A percentile compares a stretch with the other conserved stretches of the same genome.
phyloP scores from a whole-genome alignment of 2,329 filamentous ascomycete genomes.

The Fusarium heterosporum region DNA sequence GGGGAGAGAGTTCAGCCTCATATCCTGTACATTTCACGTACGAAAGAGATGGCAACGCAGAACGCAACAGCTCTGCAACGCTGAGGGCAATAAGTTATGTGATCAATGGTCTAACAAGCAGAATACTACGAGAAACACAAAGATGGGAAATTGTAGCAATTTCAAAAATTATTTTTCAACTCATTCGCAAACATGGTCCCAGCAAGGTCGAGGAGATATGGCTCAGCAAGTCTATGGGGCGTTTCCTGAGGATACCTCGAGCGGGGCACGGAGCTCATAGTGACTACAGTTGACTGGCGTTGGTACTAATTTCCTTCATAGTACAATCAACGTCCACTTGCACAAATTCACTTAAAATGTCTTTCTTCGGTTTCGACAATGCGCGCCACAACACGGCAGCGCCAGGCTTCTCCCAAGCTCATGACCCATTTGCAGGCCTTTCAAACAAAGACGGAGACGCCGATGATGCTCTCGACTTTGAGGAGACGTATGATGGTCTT shows the following conservation, averaged over 20 bases:
- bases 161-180: background rate
- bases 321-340: constrained; percentile 41
- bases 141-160: background rate
- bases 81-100: background rate
- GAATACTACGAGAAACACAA: background rate
- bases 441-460: constrained; percentile 70
- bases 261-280: constrained; percentile 39
- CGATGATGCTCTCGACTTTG: constrained; percentile 78
- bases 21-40: background rate
- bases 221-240: constrained; percentile 6
- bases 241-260: constrained; percentile 18
- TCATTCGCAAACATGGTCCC: background rate
- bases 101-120: background rate
- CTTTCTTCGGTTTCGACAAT: constrained; percentile 91
- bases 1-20: background rate
- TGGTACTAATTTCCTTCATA: constrained; percentile 41
- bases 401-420: constrained; percentile 83
- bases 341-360: constrained; percentile 68
- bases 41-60: background rate
- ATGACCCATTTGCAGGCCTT: constrained; percentile 90
- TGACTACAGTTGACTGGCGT: constrained; percentile 25
- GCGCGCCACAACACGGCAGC: constrained; percentile 75
- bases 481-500: constrained; percentile 96
- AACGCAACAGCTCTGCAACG: background rate
- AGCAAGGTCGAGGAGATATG: background rate